Evolutionary conservation across 2,329 filamentous ascomycete species (phyloP), one percentile per base, ranked within the genome.

Genomic region (Alternaria triticimaculans): DNA sequence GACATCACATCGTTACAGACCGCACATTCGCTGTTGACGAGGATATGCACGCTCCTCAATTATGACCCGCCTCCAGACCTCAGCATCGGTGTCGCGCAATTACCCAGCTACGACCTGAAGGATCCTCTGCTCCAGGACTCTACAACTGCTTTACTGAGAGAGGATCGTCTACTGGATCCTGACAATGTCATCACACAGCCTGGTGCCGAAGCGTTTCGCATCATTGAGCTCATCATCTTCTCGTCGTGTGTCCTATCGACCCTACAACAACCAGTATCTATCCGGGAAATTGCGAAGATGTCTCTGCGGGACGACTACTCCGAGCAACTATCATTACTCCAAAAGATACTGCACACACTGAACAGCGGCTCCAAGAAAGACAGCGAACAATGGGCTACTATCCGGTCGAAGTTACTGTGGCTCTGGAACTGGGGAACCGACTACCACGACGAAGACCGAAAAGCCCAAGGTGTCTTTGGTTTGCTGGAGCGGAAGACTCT

Each of bases 381-480:
- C 57, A 89, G 92, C 63, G 84, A 84, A 33, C 68, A 78, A 44
- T 80, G 77, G 78, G 71, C 48, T 25, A 83, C 82, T 57, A 85
- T 87, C 12, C 85, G 91, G 61, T 86, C 86, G 45, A 88, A 90
- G 70, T 78, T 94, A 9, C 76, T 93, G 5, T 95, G 92, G 92
- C 83, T 95, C 28, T 88, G 89, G 74, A 86, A 87, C 72, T 94
- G 92, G 92, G 89, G 89, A 8, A 33, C 84, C 84, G 23, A 83
- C 86, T 63, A 80, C 67, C 75, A 80, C 53, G 80, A 80, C 33
- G 69, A 75, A 7, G 72, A 75, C 50, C 79, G 77, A 23, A 74
- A 73, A 20, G 82, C 80, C 25, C 81, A 81, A 41, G 87, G 89
- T 21, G 81, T 88, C 6, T 74, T 85, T 63, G 88, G 90, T 1